Conservation (phyloP, 192 early-diverging fungal species). For the Spinellus fusiger region DNA sequence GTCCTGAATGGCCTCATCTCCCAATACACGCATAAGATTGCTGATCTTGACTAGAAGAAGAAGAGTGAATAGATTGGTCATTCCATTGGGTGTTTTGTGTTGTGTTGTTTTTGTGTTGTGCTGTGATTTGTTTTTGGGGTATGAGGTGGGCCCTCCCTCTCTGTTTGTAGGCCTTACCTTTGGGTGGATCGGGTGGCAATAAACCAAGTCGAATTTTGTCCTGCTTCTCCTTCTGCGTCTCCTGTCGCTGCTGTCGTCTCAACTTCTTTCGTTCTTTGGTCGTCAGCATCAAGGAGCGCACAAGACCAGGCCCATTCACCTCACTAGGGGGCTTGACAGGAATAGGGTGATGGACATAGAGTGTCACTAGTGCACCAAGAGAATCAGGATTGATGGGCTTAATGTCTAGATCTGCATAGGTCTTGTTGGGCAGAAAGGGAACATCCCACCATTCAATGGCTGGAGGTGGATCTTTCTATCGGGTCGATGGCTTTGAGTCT, state of each 20-base stretch:
- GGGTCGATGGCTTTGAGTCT: background rate
- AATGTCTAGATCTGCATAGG: slow-evolving; percentile 57
- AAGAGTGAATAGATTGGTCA: no score
- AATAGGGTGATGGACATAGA: slow-evolving; percentile 82
- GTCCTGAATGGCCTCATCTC: slow-evolving; percentile 90
- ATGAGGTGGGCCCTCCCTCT: background rate
- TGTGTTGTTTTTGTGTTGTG: no score
- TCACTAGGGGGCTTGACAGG: slow-evolving; percentile 76
- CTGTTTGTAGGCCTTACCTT: slow-evolving; percentile 27
- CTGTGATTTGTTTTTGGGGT: no score
- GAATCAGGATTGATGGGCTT: slow-evolving; percentile 35
- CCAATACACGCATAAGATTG: slow-evolving; percentile 94
- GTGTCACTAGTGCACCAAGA: slow-evolving; percentile 54
- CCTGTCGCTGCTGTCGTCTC: slow-evolving; percentile 78
- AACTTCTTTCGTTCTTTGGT: slow-evolving; percentile 90
- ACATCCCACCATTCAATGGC: slow-evolving; percentile 97
- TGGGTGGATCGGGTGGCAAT: slow-evolving; percentile 85
- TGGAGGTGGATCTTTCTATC: slow-evolving; percentile 65
- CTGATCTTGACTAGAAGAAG: slow-evolving; percentile 61
- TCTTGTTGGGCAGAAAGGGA: slow-evolving; percentile 63
- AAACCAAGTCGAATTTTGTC: slow-evolving; percentile 93
- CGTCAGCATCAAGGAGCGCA: slow-evolving; percentile 71
- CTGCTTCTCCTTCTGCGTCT: slow-evolving; percentile 85
- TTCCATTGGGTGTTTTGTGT: no score
- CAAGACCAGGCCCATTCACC: slow-evolving; percentile 40